phyloP scores from a whole-genome alignment of 2,329 filamentous ascomycete species.

The Aspergillus sp. region DNA sequence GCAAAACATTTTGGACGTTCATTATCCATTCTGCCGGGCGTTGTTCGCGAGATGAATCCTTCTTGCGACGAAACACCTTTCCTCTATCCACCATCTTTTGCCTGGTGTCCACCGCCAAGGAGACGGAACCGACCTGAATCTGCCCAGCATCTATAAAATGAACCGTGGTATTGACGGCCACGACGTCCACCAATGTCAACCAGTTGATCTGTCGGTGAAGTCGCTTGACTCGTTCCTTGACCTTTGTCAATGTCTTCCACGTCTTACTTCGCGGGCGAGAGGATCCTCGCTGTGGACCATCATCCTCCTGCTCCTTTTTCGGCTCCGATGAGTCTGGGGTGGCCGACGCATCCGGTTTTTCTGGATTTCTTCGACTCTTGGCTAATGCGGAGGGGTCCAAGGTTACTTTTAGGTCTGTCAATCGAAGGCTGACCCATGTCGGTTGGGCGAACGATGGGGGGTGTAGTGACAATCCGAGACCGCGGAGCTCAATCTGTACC shows the following conservation, averaged over 20 bases:
- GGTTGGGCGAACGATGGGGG: slow-evolving; percentile 94
- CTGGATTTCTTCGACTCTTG: slow-evolving; percentile 17
- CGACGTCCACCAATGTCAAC: slow-evolving; percentile 83
- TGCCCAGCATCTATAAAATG: slow-evolving; percentile 77
- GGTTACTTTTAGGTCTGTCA: slow-evolving; percentile 80
- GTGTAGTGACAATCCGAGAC: slow-evolving; percentile 82
- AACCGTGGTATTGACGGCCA: slow-evolving; percentile 74
- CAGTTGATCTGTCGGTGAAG: slow-evolving; percentile 83
- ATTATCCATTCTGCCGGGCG: slow-evolving; percentile 92
- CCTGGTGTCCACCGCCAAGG: slow-evolving; percentile 83
- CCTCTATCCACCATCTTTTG: slow-evolving; percentile 87
- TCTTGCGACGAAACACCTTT: slow-evolving; percentile 78
- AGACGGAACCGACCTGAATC: slow-evolving; percentile 78
- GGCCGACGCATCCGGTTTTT: slow-evolving; percentile 15
- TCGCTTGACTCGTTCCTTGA: slow-evolving; percentile 81
- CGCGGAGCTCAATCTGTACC: slow-evolving; percentile 81
- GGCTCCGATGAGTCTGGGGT: slow-evolving; percentile 21
- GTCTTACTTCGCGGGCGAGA: slow-evolving; percentile 57
- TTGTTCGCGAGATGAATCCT: slow-evolving; percentile 58
- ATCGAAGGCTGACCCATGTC: slow-evolving; percentile 87
- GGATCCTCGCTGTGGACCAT: slow-evolving; percentile 10
- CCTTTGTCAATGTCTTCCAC: slow-evolving; percentile 71
- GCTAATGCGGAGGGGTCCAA: slow-evolving; percentile 66
- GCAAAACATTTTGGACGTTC: slow-evolving; percentile 76
- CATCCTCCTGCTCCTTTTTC: slow-evolving; percentile 11